Base-by-base conservation (phyloP, 2,329 filamentous ascomycete species). In the Cladorrhinum sp. region DNA sequence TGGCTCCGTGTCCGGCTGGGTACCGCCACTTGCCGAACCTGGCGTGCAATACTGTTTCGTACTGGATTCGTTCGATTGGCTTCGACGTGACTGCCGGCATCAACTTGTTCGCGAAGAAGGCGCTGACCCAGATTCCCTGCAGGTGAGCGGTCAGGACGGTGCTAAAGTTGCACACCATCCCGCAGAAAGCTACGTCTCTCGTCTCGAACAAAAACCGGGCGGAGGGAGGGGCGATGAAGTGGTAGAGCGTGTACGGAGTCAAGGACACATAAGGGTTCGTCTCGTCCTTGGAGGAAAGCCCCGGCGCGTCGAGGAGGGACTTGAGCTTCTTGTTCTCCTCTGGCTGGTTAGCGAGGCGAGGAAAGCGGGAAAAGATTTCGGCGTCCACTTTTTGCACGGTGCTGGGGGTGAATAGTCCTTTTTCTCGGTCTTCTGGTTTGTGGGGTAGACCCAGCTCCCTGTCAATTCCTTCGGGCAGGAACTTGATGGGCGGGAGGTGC, bases 21-120 rank as follows among this genome's bases (percentile, higher is more conserved):
- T 89, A 90, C 24, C 90, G 80, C 82, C 87, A 88, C 64, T 81
- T 85, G 3, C 87, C 87, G 70, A 88, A 93, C 38, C 88, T 84
- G 20, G 81, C 85, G 69, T 88, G 79, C 51, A 92, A 75, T 23
- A 86, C 80, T 0, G 87, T 84, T 66, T 88, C 81, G 63, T 80
- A 78, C 57, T 72, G 75, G 18, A 83, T 65, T 51, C 70, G 62
- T 2, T 75, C 73, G 10, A 86, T 67, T 8, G 79, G 76, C 13
- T 75, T 73, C 64, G 0, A 63, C 27, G 1, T 70, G 62, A 3
- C n/a, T n/a, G n/a, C n/a, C n/a, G n/a, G n/a, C n/a, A n/a, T n/a
- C n/a, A 90, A 72, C 38, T 77, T 73, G 32, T 77, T 78, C 54
- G 81, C 77, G 22, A 93, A 81, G 69, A 85, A 91, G 0, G 89